A percentile compares a stretch with the other conserved stretches of the same genome.
phyloP scores from a whole-genome alignment of 371 early-diverging fungal species.

The Lichtheimia hyalospora region DNA sequence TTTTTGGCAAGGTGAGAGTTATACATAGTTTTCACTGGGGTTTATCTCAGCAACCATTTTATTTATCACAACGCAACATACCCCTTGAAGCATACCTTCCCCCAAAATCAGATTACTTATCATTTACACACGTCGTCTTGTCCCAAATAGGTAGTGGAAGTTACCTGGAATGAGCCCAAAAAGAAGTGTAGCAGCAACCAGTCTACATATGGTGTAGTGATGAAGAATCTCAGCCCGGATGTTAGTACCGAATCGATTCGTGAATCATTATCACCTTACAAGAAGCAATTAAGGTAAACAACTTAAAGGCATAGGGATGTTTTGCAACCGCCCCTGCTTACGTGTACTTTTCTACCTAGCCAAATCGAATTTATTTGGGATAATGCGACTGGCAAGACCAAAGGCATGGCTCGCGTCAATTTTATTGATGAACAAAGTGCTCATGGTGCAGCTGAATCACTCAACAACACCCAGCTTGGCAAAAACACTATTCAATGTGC shows the following conservation, averaged over 20 bases:
- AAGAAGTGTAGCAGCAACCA: constrained; percentile 12
- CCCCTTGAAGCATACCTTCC: not conserved
- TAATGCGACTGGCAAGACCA: constrained; percentile 72
- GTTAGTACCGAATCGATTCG: constrained; percentile 46
- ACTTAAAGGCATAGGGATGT: not conserved
- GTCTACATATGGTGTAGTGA: too few species aligned
- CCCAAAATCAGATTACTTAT: not conserved
- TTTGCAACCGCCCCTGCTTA: constrained; percentile 1
- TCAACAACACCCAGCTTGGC: constrained; percentile 73
- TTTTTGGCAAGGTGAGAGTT: constrained; percentile 48
- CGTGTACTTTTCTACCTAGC: constrained; percentile 27
- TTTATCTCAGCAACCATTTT: not conserved
- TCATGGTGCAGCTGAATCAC: constrained; percentile 72
- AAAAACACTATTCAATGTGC: not conserved
- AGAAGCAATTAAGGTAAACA: constrained; percentile 49
- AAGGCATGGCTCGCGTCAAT: constrained; percentile 83
- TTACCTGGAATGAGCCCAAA: constrained; percentile 67
- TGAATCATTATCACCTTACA: constrained; percentile 27
- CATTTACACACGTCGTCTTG: not conserved
- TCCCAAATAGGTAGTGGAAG: constrained; percentile 24
- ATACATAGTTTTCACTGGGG: not conserved
- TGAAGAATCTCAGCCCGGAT: too few species aligned
- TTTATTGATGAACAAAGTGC: constrained; percentile 80
- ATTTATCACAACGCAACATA: not conserved
- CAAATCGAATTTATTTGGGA: constrained; percentile 90